Evolutionary conservation across 768 basidiomycete genomes (phyloP), one percentile per base, ranked within the genome.

Genomic region (Suillus spraguei): DNA sequence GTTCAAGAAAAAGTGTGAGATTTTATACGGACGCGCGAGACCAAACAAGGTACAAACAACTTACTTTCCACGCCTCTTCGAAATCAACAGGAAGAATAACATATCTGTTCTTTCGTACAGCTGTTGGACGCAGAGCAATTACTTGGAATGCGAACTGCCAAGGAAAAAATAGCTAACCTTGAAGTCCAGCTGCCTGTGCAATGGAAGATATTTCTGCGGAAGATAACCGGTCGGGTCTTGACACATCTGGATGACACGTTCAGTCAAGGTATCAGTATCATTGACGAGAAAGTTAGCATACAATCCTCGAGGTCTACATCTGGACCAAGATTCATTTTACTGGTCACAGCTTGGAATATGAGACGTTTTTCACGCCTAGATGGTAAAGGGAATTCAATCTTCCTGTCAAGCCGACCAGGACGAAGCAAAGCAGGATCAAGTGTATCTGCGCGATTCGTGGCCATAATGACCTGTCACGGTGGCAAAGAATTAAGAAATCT

Each of bases 221-320:
- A 8, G 96, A 97, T 67, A 99, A 77, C 67, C 94, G 87, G 74
- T 99, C 97, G 53, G 97, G 97, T 72, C 97, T 86, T 59, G 96
- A 98, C 52, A 99, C 95, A 71, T 97, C 97, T 98, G 69, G 36
- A 60, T 63, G 52, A 28, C 13, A 13, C 6, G 36, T 73, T 13
- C 71, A 49, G 24, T 41, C 58, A 46, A 11, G 60, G 71, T 58
- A 16, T 35, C 13, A 54, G n/a, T 16, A 35, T 24, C 44, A 20
- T 36, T 59, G 56, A 36, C 11, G 53, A 33, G 32, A 24, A n/a
- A 60, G 11, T 9, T 11, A 22, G 81, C 92, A 71, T 68, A 97
- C 97, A 99, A 72, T 99, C 97, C 80, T 99, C 97, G 59, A 99
- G 79, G 76, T 99, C 97, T 4, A 99, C 97, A 73, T 99, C 97